phyloP scores from a whole-genome alignment of 495 filamentous ascomycete genomes.

The Aspergillus taichungensis region DNA sequence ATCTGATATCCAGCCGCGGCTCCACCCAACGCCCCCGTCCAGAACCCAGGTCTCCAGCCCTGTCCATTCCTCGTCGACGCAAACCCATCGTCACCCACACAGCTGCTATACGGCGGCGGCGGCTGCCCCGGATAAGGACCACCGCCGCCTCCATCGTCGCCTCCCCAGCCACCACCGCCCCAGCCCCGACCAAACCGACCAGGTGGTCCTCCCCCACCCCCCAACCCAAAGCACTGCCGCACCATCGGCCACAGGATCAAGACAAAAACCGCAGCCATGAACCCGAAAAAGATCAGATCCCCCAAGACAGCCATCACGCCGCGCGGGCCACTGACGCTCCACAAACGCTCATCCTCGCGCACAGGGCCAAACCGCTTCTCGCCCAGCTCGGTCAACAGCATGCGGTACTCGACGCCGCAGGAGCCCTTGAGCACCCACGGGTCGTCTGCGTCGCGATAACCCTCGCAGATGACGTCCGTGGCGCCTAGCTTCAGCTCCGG shows the following conservation, averaged over 20 bases:
- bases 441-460: constrained; percentile 68
- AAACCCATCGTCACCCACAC: constrained; percentile 36
- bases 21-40: constrained; percentile 66
- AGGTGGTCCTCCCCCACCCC: constrained; percentile 5
- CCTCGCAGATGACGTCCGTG: constrained; percentile 91
- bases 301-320: constrained; percentile 13
- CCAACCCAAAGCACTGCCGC: constrained; percentile 13
- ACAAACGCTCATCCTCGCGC: constrained; percentile 1
- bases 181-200: constrained; percentile 31
- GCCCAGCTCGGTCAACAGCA: constrained; percentile 74
- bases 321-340: constrained; percentile 5
- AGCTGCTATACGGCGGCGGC: constrained; percentile 50
- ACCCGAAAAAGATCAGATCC: constrained; percentile 39
- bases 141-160: constrained; percentile 42
- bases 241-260: constrained; percentile 23
- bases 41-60: constrained; percentile 81
- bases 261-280: constrained; percentile 33
- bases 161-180: constrained; percentile 36
- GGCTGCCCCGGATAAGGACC: constrained; percentile 41
- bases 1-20: constrained; percentile 63
- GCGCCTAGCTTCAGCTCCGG: constrained; percentile 77
- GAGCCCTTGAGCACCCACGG: constrained; percentile 77
- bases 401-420: constrained; percentile 87
- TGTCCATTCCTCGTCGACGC: constrained; percentile 23
- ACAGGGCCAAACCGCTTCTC: constrained; percentile 55